phyloP scores from a whole-genome alignment of 768 basidiomycete genomes.

The Serendipita sp. region DNA sequence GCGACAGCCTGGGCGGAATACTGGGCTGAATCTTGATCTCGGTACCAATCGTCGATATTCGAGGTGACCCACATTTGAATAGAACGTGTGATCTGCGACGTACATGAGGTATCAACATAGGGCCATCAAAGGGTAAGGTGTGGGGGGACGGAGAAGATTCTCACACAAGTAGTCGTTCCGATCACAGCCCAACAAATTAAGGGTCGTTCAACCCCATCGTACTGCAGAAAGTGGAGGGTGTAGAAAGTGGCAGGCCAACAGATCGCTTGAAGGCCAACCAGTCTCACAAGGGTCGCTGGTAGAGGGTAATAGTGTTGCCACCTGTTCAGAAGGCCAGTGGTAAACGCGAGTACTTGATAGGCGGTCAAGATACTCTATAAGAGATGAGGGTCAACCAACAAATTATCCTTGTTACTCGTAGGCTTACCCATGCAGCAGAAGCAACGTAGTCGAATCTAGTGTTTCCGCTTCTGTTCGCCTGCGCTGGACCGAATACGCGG shows the following conservation, averaged over 20 bases:
- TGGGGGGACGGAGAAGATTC: not conserved
- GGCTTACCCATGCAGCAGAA: not conserved
- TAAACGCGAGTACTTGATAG: constrained; percentile 73
- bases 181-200: constrained; percentile 84
- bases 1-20: not conserved
- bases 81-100: constrained; percentile 32
- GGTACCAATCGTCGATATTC: constrained; percentile 41
- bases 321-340: constrained; percentile 74
- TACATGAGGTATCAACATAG: not conserved
- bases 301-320: constrained; percentile 89
- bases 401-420: not conserved
- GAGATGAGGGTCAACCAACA: not conserved
- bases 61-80: constrained; percentile 94
- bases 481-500: not conserved
- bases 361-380: constrained; percentile 65
- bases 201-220: constrained; percentile 39
- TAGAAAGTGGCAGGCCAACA: constrained; percentile 91
- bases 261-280: constrained; percentile 84
- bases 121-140: not conserved
- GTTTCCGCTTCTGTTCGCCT: not conserved
- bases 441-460: constrained; percentile 2
- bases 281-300: constrained; percentile 73
- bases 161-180: constrained; percentile 69
- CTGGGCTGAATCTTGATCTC: not conserved
- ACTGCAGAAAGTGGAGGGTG: constrained; percentile 59